Conservation (phyloP, 176 grass and related monocot species). For the Carex cristatella region DNA sequence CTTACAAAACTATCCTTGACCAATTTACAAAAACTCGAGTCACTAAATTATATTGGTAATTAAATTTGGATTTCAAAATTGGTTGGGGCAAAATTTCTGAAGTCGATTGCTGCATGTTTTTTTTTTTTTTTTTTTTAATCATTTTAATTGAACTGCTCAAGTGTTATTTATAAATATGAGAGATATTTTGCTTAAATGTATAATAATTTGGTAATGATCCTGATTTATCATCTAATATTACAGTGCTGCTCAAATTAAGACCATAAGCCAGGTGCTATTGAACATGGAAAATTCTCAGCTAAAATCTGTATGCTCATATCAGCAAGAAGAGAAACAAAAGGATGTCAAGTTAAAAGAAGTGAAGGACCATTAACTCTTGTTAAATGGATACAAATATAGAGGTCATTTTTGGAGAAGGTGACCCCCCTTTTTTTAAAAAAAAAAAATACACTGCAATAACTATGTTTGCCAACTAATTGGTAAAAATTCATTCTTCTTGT, state of each 20-base stretch:
- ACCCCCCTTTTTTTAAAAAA: too few species aligned
- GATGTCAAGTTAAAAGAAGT: constrained; percentile 21
- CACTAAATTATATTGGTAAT: not conserved
- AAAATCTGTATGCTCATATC: constrained; percentile 27
- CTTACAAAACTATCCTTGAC: not conserved
- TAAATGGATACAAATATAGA: not conserved
- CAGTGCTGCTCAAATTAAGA: constrained; percentile 77
- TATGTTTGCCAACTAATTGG: not conserved
- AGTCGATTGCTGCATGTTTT: not conserved
- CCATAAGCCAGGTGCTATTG: constrained; percentile 56
- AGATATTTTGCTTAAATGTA: not conserved
- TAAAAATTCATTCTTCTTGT: not conserved
- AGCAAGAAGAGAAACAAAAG: constrained; percentile 16
- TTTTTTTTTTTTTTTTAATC: not conserved
- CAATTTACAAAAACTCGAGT: not conserved
- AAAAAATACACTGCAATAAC: too few species aligned
- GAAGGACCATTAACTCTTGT: not conserved
- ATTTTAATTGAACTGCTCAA: not conserved
- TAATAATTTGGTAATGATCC: not conserved
- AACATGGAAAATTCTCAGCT: constrained; percentile 79
- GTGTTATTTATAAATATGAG: not conserved
- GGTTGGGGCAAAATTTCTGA: not conserved
- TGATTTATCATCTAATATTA: not conserved
- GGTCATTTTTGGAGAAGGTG: too few species aligned
- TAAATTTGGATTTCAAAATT: not conserved